Evolutionary conservation across 441 rosid species (phyloP).

Genomic region (Viola pubescens): DNA sequence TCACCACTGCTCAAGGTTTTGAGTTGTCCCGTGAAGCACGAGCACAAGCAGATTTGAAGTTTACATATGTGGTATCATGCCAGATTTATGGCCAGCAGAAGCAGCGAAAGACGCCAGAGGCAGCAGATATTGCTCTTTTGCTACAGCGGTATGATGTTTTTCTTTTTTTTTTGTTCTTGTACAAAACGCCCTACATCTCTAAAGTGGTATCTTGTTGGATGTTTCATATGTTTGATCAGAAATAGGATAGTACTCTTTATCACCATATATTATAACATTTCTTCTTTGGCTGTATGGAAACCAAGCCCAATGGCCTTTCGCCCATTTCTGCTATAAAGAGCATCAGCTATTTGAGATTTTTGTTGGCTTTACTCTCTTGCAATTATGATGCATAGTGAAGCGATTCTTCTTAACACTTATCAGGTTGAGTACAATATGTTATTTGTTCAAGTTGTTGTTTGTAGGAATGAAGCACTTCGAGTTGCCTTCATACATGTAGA

Average conservation of each 20-base stretch:
- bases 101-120: slow-evolving; percentile 77
- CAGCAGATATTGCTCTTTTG: slow-evolving; percentile 85
- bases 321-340: not conserved
- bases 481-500: slow-evolving; percentile 93
- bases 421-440: slow-evolving; percentile 1
- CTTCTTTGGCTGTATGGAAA: too few species aligned
- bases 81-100: slow-evolving; percentile 97
- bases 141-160: slow-evolving; percentile 55
- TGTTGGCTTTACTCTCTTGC: not conserved
- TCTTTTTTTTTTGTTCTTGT: not conserved
- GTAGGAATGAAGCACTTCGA: slow-evolving; percentile 91
- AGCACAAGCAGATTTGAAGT: slow-evolving; percentile 92
- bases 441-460: slow-evolving; percentile 12
- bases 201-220: not conserved
- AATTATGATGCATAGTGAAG: not conserved
- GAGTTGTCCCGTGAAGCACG: slow-evolving; percentile 71
- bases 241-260: slow-evolving; percentile 2
- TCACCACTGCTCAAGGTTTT: slow-evolving; percentile 55
- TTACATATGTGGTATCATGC: slow-evolving; percentile 95
- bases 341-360: not conserved
- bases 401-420: slow-evolving; percentile 1
- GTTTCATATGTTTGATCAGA: not conserved
- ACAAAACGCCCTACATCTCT: too few species aligned
- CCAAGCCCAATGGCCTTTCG: too few species aligned
- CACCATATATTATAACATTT: too few species aligned